phyloP scores from a whole-genome alignment of 2,329 filamentous ascomycete species.

The Ophiostoma pallidulum region DNA sequence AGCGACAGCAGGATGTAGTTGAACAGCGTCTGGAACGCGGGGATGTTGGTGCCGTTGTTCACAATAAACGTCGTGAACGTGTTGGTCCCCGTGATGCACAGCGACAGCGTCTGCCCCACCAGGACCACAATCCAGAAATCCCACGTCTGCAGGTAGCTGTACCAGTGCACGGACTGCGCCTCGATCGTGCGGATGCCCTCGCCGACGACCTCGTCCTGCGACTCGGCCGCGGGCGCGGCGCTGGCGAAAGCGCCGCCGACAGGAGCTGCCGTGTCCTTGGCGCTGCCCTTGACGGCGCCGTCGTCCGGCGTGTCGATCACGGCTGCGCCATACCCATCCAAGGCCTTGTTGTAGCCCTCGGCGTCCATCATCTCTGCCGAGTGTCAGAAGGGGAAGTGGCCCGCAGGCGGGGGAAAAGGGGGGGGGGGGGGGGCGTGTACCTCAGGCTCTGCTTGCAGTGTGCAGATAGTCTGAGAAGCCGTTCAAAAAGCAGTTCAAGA shows the following conservation, averaged over 20 bases:
- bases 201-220: constrained; percentile 33
- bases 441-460: too few species aligned
- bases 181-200: constrained; percentile 48
- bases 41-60: constrained; percentile 61
- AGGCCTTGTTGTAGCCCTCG: constrained; percentile 8
- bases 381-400: neutral
- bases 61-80: constrained; percentile 75
- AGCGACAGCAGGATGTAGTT: constrained; percentile 80
- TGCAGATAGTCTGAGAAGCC: too few species aligned
- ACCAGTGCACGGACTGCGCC: constrained; percentile 46
- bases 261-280: constrained; percentile 9
- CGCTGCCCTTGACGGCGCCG: constrained; percentile 2
- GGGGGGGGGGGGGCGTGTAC: too few species aligned
- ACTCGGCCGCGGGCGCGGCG: constrained; percentile 14
- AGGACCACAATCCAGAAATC: constrained; percentile 82
- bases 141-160: constrained; percentile 67
- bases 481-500: too few species aligned
- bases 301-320: constrained; percentile 5
- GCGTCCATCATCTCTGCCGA: neutral
- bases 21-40: constrained; percentile 92
- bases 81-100: constrained; percentile 88
- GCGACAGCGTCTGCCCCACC: constrained; percentile 73
- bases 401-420: too few species aligned
- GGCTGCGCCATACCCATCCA: constrained; percentile 7
- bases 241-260: neutral